A percentile compares a stretch with the other conserved stretches of the same genome.
Conservation (phyloP, 257 asterid genomes). For the Henckelia pumila region DNA sequence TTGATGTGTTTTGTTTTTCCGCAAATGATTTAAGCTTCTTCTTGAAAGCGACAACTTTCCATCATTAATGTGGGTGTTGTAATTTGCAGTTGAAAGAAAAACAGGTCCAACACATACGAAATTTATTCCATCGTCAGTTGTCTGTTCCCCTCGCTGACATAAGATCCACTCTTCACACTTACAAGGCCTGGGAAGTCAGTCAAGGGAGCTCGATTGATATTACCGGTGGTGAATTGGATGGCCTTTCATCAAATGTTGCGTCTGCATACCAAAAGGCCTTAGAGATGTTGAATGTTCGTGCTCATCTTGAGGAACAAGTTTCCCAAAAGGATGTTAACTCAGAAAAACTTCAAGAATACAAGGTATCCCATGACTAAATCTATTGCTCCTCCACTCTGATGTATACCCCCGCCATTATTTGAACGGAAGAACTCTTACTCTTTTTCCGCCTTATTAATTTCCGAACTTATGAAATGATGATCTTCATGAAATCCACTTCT, state of each 20-base stretch:
- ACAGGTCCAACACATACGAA: constrained; percentile 75
- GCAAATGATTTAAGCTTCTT: constrained; percentile 5
- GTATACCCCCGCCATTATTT: background rate
- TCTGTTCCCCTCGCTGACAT: constrained; percentile 75
- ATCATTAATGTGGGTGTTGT: constrained; percentile 20
- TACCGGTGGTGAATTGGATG: constrained; percentile 47
- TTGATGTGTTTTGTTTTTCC: constrained; percentile 11
- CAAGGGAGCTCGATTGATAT: constrained; percentile 47
- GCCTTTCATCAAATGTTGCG: constrained; percentile 63
- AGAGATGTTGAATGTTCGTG: constrained; percentile 72
- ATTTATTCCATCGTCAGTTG: constrained; percentile 81
- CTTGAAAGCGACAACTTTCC: constrained; percentile 10
- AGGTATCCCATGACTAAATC: constrained; percentile 38
- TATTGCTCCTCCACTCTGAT: background rate
- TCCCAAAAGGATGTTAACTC: constrained; percentile 52
- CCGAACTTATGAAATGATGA: no score
- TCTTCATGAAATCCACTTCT: constrained; percentile 17
- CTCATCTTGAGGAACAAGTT: constrained; percentile 63
- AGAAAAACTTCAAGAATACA: constrained; percentile 64
- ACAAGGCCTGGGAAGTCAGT: constrained; percentile 84
- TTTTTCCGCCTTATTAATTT: background rate
- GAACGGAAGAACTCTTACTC: background rate
- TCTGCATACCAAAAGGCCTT: constrained; percentile 73
- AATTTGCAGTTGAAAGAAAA: constrained; percentile 70
- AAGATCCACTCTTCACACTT: constrained; percentile 53